phyloP scores from a whole-genome alignment of 2,329 filamentous ascomycete species.

The Penicillium sclerotigenum region DNA sequence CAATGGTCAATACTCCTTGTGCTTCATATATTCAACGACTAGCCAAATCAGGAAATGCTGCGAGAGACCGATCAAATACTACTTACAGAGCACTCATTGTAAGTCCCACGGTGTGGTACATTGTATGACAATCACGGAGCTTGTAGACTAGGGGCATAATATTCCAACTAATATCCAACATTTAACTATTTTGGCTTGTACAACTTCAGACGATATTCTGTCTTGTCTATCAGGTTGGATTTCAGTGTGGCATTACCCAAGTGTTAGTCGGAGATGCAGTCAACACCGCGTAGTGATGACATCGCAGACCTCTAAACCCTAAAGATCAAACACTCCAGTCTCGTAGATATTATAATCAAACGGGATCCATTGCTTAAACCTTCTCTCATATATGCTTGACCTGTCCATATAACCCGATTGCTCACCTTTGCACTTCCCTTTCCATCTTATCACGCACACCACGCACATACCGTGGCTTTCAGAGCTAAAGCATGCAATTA shows the following conservation, averaged over 20 bases:
- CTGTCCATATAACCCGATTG: neutral
- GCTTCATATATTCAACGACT: neutral
- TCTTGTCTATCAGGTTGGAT: neutral
- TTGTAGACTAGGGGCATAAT: too few species aligned
- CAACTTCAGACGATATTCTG: neutral
- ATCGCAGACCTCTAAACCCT: slow-evolving; percentile 5
- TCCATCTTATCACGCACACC: neutral
- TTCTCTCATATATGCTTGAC: neutral
- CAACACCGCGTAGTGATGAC: slow-evolving; percentile 21
- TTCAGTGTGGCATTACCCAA: neutral
- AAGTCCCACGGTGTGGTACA: neutral
- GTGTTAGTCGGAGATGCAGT: slow-evolving; percentile 8
- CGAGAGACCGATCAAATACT: too few species aligned
- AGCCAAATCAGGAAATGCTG: neutral
- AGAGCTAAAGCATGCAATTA: neutral
- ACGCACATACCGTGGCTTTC: neutral
- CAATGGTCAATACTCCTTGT: neutral
- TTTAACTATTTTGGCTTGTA: neutral
- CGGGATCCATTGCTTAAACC: neutral
- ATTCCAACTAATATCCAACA: neutral
- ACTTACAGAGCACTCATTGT: neutral
- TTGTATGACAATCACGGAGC: neutral
- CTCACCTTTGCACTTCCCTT: neutral
- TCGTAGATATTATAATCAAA: neutral
- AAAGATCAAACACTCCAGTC: neutral